Evolutionary conservation across 805 yeast species (phyloP).

Genomic region (Wickerhamiella sorbophila): DNA sequence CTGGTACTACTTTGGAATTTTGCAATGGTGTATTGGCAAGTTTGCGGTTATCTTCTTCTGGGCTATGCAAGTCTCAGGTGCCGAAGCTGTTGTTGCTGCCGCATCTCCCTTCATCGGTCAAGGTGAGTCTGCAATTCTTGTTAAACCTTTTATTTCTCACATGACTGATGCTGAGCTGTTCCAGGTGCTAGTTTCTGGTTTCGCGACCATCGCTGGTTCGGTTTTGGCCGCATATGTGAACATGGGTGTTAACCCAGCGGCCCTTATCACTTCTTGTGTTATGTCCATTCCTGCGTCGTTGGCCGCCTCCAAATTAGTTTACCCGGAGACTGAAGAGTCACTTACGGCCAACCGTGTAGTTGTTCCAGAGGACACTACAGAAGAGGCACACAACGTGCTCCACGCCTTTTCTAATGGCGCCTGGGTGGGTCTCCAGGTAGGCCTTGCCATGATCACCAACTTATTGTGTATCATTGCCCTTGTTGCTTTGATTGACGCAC

Average conservation of each 20-base stretch:
- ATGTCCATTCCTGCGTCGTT: slow-evolving; percentile 55
- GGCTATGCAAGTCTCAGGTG: slow-evolving; percentile 45
- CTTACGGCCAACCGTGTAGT: slow-evolving; percentile 35
- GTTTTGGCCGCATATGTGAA: slow-evolving; percentile 50
- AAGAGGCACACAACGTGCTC: slow-evolving; percentile 35
- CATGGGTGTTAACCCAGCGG: slow-evolving; percentile 47
- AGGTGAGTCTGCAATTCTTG: slow-evolving; percentile 49
- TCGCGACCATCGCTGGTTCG: slow-evolving; percentile 51
- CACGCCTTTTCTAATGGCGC: slow-evolving; percentile 50
- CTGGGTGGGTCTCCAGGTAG: slow-evolving; percentile 41
- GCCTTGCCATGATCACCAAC: slow-evolving; percentile 42
- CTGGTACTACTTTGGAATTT: slow-evolving; percentile 42
- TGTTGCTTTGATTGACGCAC: slow-evolving; percentile 41
- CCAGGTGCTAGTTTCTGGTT: slow-evolving; percentile 48
- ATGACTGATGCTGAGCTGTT: slow-evolving; percentile 48
- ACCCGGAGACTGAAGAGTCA: slow-evolving; percentile 45
- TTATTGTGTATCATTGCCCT: slow-evolving; percentile 47
- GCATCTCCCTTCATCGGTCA: slow-evolving; percentile 55
- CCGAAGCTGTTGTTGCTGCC: slow-evolving; percentile 52
- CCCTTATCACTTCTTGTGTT: slow-evolving; percentile 50
- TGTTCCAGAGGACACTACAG: slow-evolving; percentile 33
- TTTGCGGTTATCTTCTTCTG: slow-evolving; percentile 46
- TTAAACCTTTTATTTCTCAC: slow-evolving; percentile 44
- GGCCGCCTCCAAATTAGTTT: slow-evolving; percentile 44
- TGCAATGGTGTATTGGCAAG: slow-evolving; percentile 47